These are phyloP conservation scores for Posidonia australis DNA, from an alignment of 106 monocot species.

Conservation along the genomic window DNA sequence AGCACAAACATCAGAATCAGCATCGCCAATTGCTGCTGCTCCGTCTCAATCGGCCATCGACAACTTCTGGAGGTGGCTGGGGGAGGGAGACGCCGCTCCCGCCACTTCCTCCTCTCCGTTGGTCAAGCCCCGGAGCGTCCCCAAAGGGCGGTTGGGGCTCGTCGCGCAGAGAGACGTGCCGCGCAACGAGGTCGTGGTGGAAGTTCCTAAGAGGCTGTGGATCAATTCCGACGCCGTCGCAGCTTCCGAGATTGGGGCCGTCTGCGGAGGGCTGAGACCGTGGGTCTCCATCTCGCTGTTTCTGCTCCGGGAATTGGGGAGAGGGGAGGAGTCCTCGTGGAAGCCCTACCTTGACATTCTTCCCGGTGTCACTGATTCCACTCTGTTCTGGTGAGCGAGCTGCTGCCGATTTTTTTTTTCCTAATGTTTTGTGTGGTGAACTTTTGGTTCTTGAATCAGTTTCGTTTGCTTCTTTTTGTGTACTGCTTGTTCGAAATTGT, in stretches of 20 bases:
- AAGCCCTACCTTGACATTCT: constrained; percentile 61
- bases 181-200: constrained; percentile 50
- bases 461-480: background rate
- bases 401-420: background rate
- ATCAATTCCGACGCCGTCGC: constrained; percentile 51
- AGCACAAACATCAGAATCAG: too few species aligned
- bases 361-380: constrained; percentile 46
- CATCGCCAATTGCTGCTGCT: too few species aligned
- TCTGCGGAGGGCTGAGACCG: constrained; percentile 39
- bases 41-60: too few species aligned
- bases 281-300: constrained; percentile 71
- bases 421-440: background rate
- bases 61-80: constrained; percentile 52
- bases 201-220: constrained; percentile 73
- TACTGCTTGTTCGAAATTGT: background rate
- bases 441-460: too few species aligned
- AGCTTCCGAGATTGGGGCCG: constrained; percentile 40
- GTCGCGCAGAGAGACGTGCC: constrained; percentile 51
- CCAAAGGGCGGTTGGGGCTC: constrained; percentile 68
- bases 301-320: constrained; percentile 42
- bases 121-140: constrained; percentile 31
- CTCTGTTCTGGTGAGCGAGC: constrained; percentile 65
- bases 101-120: background rate
- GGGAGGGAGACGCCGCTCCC: constrained; percentile 13
- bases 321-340: constrained; percentile 51